Percentiles rank a stretch among this genome's conserved stretches.
phyloP scores from a whole-genome alignment of 2,329 filamentous ascomycete species.

The Colletotrichum costaricense region DNA sequence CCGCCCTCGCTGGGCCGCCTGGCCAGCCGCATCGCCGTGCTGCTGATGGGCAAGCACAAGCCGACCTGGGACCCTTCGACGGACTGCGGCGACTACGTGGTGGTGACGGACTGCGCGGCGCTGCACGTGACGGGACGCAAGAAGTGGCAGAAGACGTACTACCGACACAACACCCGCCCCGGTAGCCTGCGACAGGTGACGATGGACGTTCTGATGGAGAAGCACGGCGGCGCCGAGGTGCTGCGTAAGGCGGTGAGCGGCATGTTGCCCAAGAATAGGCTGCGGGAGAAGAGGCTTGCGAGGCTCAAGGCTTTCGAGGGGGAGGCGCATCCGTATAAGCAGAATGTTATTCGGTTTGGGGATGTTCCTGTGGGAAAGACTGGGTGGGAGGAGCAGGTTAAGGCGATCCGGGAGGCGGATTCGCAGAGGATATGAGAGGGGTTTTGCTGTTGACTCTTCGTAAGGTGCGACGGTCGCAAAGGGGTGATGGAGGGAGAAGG shows the following conservation, averaged over 20 bases:
- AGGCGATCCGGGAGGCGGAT: conserved; percentile 62
- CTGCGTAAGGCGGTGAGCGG: conserved; percentile 91
- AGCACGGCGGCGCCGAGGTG: conserved; percentile 93
- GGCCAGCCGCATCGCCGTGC: conserved; percentile 85
- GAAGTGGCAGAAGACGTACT: conserved; percentile 94
- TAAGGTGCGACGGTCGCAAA: background rate
- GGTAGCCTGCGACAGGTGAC: conserved; percentile 88
- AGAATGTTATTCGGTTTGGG: conserved; percentile 82
- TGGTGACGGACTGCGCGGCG: conserved; percentile 89
- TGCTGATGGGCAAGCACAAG: conserved; percentile 99
- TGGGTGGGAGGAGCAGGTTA: conserved; percentile 65
- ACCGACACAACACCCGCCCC: conserved; percentile 91
- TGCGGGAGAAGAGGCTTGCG: conserved; percentile 87
- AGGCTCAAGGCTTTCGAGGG: conserved; percentile 97
- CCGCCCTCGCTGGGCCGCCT: conserved; percentile 89
- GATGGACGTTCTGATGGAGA: conserved; percentile 95
- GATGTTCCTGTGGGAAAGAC: conserved; percentile 65
- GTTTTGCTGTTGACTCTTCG: background rate
- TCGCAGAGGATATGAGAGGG: conserved; percentile 59
- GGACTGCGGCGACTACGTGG: conserved; percentile 99
- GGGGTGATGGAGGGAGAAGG: background rate
- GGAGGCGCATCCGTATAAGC: conserved; percentile 88
- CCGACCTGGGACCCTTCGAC: conserved; percentile 97
- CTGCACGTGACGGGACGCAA: conserved; percentile 93
- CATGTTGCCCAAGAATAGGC: conserved; percentile 97